Percentiles rank a stretch among this genome's conserved stretches.
Conservation (phyloP, 2,329 filamentous ascomycete species). For the Diaporthe sp. region DNA sequence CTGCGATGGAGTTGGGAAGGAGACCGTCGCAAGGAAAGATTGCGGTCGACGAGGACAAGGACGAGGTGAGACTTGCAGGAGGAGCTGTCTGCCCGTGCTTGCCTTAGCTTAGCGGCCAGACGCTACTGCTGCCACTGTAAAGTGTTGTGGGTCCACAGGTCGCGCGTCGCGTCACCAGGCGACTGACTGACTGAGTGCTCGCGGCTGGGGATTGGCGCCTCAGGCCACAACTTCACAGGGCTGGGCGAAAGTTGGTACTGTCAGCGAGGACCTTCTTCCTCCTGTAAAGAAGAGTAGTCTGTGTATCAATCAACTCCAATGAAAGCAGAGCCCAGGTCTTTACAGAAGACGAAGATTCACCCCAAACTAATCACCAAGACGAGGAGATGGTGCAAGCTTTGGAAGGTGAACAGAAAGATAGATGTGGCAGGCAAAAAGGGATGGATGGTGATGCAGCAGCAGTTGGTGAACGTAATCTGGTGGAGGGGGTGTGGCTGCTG, state of each 20-base stretch:
- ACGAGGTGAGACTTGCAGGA: constrained; percentile 32
- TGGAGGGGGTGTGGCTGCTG: not conserved
- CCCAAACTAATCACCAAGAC: not conserved
- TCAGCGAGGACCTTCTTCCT: not conserved
- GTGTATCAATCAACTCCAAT: not conserved
- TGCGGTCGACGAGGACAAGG: constrained; percentile 26
- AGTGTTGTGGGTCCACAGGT: constrained; percentile 35
- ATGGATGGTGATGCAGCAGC: not conserved
- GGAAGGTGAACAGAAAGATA: not conserved
- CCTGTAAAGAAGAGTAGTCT: not conserved
- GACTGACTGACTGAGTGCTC: constrained; percentile 10
- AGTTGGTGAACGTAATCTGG: not conserved
- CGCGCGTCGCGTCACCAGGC: constrained; percentile 35
- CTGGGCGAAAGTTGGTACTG: not conserved
- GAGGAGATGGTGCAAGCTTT: not conserved
- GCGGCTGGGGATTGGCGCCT: constrained; percentile 3
- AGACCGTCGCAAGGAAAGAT: constrained; percentile 16
- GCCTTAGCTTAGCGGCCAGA: constrained; percentile 21
- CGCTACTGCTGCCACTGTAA: constrained; percentile 33
- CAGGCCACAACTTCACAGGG: constrained; percentile 10
- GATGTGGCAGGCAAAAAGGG: not conserved
- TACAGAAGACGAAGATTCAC: not conserved
- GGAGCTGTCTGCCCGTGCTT: constrained; percentile 24
- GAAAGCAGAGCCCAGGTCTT: not conserved
- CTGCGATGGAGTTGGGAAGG: constrained; percentile 36